These are phyloP conservation scores for Solanum lycopersicoides DNA, from an alignment of 257 asterid species.

Conservation along the genomic window DNA sequence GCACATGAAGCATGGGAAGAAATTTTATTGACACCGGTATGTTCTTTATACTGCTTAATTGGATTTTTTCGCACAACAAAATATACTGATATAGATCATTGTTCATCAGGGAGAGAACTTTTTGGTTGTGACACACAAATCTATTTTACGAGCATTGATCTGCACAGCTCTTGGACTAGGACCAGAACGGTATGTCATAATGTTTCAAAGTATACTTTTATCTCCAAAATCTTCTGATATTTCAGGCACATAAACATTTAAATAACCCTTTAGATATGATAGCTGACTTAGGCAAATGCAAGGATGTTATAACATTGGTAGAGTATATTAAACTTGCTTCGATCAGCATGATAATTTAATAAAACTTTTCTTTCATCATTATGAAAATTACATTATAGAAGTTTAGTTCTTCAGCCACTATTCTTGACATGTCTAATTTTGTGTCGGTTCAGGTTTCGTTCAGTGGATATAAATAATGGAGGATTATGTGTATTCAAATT, in stretches of 20 bases:
- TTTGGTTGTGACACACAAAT: conserved; percentile 75
- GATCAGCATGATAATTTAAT: not conserved
- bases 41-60: not conserved
- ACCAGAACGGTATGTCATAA: conserved; percentile 45
- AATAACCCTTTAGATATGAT: not conserved
- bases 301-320: not conserved
- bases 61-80: not conserved
- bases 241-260: not conserved
- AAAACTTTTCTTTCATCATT: not conserved
- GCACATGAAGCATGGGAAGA: conserved; percentile 71
- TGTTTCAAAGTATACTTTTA: not conserved
- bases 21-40: conserved; percentile 55
- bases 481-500: conserved; percentile 59
- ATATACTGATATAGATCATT: not conserved
- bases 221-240: not conserved
- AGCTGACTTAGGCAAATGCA: not conserved
- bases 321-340: not conserved
- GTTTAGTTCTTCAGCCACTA: not conserved
- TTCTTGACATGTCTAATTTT: not conserved
- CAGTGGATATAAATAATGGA: conserved; percentile 62
- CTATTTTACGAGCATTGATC: conserved; percentile 72
- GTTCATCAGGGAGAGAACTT: conserved; percentile 54
- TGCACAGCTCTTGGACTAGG: conserved; percentile 80
- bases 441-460: conserved; percentile 38
- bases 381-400: not conserved